phyloP scores from a whole-genome alignment of 2,329 filamentous ascomycete genomes.

The Bimuria novae-zelandiae region DNA sequence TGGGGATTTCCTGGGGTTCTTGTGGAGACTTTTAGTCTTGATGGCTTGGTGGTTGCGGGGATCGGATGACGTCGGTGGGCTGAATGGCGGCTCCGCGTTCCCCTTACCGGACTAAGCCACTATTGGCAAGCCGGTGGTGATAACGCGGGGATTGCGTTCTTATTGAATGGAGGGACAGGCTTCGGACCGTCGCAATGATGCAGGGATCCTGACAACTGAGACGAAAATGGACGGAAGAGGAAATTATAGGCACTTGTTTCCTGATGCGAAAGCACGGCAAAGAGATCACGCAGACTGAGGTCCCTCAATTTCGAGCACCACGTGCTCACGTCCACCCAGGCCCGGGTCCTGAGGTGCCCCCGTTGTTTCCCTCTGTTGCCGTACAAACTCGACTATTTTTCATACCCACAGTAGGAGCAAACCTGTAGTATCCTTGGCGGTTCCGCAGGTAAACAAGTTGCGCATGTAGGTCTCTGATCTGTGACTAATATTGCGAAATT shows the following conservation, averaged over 20 bases:
- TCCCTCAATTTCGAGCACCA: too few species aligned
- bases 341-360: too few species aligned
- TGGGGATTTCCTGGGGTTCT: not conserved
- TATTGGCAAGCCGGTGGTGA: conserved; percentile 7
- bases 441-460: too few species aligned
- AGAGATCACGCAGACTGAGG: too few species aligned
- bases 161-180: not conserved
- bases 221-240: not conserved
- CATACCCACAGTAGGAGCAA: too few species aligned
- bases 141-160: conserved; percentile 1
- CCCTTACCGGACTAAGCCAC: not conserved
- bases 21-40: not conserved
- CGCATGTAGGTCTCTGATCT: too few species aligned
- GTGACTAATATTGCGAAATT: too few species aligned
- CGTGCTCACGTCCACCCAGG: too few species aligned
- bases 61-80: conserved; percentile 12
- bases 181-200: not conserved
- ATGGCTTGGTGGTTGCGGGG: not conserved
- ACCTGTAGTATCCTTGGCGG: too few species aligned
- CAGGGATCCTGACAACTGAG: too few species aligned
- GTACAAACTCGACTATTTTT: too few species aligned
- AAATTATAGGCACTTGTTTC: not conserved
- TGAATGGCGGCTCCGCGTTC: conserved; percentile 5
- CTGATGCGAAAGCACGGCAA: not conserved
- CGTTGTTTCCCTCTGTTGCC: too few species aligned